Percentiles rank a stretch among this genome's conserved stretches.
phyloP scores from a whole-genome alignment of 2,329 filamentous ascomycete genomes.

The Fusarium sp. region DNA sequence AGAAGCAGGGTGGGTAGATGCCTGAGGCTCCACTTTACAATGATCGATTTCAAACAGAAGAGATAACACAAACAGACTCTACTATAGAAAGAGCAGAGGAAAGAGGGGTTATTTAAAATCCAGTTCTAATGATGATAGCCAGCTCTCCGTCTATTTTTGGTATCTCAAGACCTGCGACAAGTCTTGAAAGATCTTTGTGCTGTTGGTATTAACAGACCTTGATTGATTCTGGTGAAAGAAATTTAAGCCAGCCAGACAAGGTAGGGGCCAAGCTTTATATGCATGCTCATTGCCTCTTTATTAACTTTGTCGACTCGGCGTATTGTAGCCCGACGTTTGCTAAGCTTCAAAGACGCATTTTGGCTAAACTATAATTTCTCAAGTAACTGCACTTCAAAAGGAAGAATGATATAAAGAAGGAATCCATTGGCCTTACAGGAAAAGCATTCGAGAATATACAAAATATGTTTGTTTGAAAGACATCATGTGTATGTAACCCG shows the following conservation, averaged over 20 bases:
- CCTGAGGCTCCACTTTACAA: constrained; percentile 28
- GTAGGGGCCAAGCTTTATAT: background rate
- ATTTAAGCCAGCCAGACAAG: background rate
- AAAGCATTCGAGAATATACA: background rate
- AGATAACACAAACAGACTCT: constrained; percentile 6
- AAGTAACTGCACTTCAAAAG: background rate
- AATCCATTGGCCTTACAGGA: background rate
- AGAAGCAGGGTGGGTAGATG: constrained; percentile 5
- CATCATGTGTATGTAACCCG: background rate
- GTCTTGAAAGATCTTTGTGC: background rate
- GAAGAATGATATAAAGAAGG: background rate
- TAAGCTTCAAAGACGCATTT: background rate
- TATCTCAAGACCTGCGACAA: background rate
- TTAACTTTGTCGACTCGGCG: background rate
- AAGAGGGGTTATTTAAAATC: background rate
- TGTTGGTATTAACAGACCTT: background rate
- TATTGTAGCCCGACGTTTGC: background rate
- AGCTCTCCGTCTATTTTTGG: background rate
- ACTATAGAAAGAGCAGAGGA: background rate
- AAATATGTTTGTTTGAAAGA: background rate
- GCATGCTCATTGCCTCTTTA: background rate
- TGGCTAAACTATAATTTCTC: background rate
- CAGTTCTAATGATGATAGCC: background rate
- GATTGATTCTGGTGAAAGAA: background rate
- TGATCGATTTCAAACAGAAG: constrained; percentile 9